These are phyloP conservation scores for Lepidium sativum DNA, from an alignment of 345 rosid genomes.

Conservation along the genomic window DNA sequence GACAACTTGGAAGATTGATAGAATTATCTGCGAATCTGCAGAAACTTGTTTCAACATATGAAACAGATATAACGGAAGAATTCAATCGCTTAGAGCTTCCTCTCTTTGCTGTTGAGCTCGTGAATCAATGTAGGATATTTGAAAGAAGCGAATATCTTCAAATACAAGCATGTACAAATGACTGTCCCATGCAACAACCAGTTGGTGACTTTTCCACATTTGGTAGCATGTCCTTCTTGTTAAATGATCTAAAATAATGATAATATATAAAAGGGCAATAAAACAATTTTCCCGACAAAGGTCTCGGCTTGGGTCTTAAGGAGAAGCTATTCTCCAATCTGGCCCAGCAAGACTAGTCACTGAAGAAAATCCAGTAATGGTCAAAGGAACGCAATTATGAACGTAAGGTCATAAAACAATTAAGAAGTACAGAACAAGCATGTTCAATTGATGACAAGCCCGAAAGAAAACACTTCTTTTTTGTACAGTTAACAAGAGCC, in stretches of 20 bases:
- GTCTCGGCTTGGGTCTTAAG: background rate
- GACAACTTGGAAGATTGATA: conserved; percentile 45
- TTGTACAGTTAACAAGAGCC: conserved; percentile 24
- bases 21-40: conserved; percentile 40
- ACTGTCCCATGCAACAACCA: conserved; percentile 33
- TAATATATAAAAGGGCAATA: background rate
- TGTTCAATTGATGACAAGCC: conserved; percentile 9
- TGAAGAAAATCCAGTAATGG: background rate
- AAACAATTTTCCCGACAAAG: background rate
- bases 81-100: background rate
- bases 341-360: background rate
- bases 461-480: conserved; percentile 1
- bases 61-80: background rate
- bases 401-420: background rate
- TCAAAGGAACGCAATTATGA: background rate
- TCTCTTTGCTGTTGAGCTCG: background rate
- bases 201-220: conserved; percentile 26
- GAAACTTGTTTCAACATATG: conserved; percentile 33
- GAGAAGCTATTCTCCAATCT: background rate
- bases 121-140: background rate
- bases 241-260: background rate
- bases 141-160: conserved; percentile 23
- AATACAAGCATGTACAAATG: conserved; percentile 29
- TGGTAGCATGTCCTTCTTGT: conserved; percentile 12
- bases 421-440: background rate